Evolutionary conservation across 176 grass and related monocot species (phyloP).

Genomic region (Puccinellia tenuiflora): DNA sequence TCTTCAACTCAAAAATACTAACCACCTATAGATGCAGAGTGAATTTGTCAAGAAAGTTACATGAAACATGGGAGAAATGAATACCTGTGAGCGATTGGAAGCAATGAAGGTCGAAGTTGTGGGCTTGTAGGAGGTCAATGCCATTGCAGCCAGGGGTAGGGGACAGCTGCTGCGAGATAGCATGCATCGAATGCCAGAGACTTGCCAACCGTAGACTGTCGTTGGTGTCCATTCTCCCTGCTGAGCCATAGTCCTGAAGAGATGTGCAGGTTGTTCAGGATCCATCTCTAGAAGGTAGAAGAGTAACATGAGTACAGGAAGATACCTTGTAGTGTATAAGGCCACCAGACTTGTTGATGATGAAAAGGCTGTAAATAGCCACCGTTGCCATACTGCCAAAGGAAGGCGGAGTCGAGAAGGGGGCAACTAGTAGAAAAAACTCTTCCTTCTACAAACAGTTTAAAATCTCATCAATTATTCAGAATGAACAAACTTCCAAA

Average conservation of each 20-base stretch:
- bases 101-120: constrained; percentile 95
- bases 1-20: background rate
- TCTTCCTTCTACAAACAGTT: background rate
- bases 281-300: constrained; percentile 7
- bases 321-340: constrained; percentile 93
- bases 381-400: constrained; percentile 28
- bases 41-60: constrained; percentile 2
- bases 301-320: constrained; percentile 9
- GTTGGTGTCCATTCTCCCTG: constrained; percentile 92
- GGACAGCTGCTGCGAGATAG: constrained; percentile 93
- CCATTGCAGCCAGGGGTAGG: constrained; percentile 66
- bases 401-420: background rate
- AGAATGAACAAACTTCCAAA: background rate
- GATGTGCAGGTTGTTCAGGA: constrained; percentile 8
- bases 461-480: background rate
- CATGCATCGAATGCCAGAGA: constrained; percentile 97
- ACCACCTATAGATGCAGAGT: background rate
- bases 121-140: constrained; percentile 74
- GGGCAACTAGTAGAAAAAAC: background rate
- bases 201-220: constrained; percentile 84
- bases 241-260: constrained; percentile 72
- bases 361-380: constrained; percentile 95
- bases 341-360: constrained; percentile 97
- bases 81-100: constrained; percentile 92
- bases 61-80: background rate